Percentiles rank a stretch among this genome's conserved stretches.
These are phyloP conservation scores for Serendipita sp. DNA, from an alignment of 768 basidiomycete genomes.

Conservation along the genomic window DNA sequence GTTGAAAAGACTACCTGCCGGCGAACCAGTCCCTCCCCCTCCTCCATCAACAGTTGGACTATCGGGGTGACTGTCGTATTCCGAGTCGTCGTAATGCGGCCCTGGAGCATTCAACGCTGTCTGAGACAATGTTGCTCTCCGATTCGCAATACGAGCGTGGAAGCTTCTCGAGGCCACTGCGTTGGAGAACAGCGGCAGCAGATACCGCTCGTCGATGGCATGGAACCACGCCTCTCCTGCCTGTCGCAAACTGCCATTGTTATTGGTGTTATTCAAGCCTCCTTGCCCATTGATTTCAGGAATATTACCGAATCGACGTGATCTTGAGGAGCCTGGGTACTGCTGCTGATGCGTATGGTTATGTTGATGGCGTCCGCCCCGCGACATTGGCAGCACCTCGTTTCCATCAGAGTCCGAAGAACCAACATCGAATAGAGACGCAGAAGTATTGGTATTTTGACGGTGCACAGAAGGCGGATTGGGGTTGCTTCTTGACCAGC, in stretches of 20 bases:
- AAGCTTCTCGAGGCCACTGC: conserved; percentile 78
- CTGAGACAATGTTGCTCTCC: conserved; percentile 10
- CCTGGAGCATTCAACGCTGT: neutral
- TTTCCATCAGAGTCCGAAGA: conserved; percentile 58
- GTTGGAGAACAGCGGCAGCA: conserved; percentile 85
- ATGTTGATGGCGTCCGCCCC: neutral
- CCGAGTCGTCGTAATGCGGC: neutral
- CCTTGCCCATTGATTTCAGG: neutral
- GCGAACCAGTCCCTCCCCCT: neutral
- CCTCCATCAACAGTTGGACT: no score
- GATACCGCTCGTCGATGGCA: conserved; percentile 81
- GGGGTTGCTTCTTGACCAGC: neutral
- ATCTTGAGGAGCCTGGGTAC: neutral
- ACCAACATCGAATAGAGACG: conserved; percentile 8
- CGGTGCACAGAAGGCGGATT: neutral
- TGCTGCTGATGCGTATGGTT: neutral
- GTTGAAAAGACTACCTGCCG: neutral
- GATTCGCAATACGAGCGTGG: conserved; percentile 39
- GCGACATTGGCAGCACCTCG: conserved; percentile 65
- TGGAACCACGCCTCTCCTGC: conserved; percentile 85
- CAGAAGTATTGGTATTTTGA: conserved; percentile 2
- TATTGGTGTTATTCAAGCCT: neutral
- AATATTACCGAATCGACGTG: neutral
- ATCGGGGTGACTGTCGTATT: neutral
- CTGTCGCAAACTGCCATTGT: conserved; percentile 1